Evolutionary conservation across 176 grass and related monocot genomes (phyloP).

Genomic region (Bromus sterilis): DNA sequence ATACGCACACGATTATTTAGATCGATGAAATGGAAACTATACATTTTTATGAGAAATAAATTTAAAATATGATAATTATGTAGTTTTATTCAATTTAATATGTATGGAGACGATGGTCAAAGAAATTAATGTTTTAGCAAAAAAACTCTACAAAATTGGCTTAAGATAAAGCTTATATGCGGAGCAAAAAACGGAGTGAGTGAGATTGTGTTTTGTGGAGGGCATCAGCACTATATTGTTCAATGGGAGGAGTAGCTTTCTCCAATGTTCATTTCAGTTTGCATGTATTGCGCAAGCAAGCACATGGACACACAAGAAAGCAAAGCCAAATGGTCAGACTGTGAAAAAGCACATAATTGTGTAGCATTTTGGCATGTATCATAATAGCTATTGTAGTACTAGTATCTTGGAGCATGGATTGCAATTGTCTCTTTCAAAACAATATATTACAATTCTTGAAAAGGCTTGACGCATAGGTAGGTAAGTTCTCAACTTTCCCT

Average conservation of each 20-base stretch:
- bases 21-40: neutral
- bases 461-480: constrained; percentile 24
- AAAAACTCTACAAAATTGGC: too few relatives aligned
- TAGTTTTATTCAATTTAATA: neutral
- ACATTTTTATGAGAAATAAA: neutral
- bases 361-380: constrained; percentile 50
- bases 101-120: neutral
- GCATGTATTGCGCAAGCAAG: constrained; percentile 35
- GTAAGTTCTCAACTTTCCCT: constrained; percentile 2
- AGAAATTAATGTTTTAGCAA: neutral
- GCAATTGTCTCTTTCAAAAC: neutral
- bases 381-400: constrained; percentile 31
- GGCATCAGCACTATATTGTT: neutral
- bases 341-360: constrained; percentile 8
- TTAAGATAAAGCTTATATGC: neutral
- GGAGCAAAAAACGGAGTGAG: too few relatives aligned
- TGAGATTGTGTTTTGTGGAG: neutral
- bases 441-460: constrained; percentile 9
- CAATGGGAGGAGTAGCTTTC: neutral
- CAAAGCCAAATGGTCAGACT: neutral
- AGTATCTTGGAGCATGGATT: constrained; percentile 32
- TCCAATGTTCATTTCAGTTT: neutral
- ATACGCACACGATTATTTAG: neutral
- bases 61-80: neutral
- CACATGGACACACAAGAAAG: constrained; percentile 32